Evolutionary conservation across 352 stramenopile genomes (phyloP), one percentile per base, ranked within the genome.

Genomic region (Phytophthora chlamydospora): DNA sequence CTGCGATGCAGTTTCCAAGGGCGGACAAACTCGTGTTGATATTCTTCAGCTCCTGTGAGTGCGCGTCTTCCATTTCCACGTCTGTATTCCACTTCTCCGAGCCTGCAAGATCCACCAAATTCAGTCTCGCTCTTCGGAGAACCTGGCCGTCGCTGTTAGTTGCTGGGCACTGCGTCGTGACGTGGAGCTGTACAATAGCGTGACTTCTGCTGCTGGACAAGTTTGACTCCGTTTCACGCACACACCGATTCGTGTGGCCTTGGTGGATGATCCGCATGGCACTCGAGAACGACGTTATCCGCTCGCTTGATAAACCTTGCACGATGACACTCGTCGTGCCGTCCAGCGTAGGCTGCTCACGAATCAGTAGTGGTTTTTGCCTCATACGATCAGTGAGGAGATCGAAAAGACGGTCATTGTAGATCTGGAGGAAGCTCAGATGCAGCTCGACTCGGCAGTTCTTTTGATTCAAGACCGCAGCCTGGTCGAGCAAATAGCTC

Each of bases 401-500:
- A 54, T 98, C 96, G 48, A 91, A 93, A 12, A 98, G 88, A 10
- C 79, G 80, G 54, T 98, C 97, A 53, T 98, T 98, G 83, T 98
- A 98, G 41, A 98, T 93, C 66, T 98, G 93, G 19, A 98, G 62
- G 55, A 97, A 98, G 55, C 84, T 95, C 50, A 90, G 81, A 7
- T 85, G 73, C 35, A 98, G 43, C 17, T 81, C 50, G 11, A 91
- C 70, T 16, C 64, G 43, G 5, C 52, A 56, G 2, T 68, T 50
- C 1, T 62, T 62, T 1, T 46, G 49, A 19, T 58, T 43, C 13
- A 61, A 58, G 5, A 29, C 31, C 0, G 31, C 45, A 33, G 53
- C 44, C 27, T 66, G 46, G 31, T 54, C 16, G 9, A 97, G 78
- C 12, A 98, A 57, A n/a, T 96, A 76, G 41, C 54, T 68, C 3